phyloP scores from a whole-genome alignment of 1,139 yeast species.

The Hyphopichia khmerensis region DNA sequence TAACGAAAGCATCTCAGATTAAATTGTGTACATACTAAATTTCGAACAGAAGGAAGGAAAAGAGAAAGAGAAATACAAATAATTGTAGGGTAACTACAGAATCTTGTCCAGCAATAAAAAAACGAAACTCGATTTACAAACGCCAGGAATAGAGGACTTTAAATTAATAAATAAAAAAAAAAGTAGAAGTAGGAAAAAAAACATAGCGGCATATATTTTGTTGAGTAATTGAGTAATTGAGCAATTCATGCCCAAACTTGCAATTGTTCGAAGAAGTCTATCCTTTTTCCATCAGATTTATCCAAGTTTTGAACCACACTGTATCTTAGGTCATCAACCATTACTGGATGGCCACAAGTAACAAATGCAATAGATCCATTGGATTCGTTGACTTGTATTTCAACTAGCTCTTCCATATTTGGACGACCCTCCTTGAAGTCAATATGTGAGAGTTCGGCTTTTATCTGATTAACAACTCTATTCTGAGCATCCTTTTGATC shows the following conservation, averaged over 20 bases:
- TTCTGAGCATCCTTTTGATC: constrained; percentile 3
- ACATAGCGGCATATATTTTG: too few relatives aligned
- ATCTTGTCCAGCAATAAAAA: too few relatives aligned
- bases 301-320: constrained; percentile 28
- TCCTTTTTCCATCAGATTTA: constrained; percentile 23
- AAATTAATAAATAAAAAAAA: too few relatives aligned
- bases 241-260: constrained; percentile 47
- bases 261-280: constrained; percentile 38
- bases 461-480: constrained; percentile 12
- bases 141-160: too few relatives aligned
- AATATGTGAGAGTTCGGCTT: constrained; percentile 25
- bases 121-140: too few relatives aligned
- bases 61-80: too few relatives aligned
- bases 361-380: constrained; percentile 41
- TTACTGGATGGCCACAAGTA: constrained; percentile 52
- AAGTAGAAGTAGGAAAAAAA: too few relatives aligned
- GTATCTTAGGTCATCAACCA: constrained; percentile 52
- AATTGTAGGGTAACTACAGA: too few relatives aligned
- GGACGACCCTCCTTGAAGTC: constrained; percentile 36
- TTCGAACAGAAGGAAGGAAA: too few relatives aligned
- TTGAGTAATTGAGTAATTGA: too few relatives aligned
- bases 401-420: constrained; percentile 22
- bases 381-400: constrained; percentile 25
- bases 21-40: too few relatives aligned
- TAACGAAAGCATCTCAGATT: too few relatives aligned